Evolutionary conservation across 441 rosid genomes (phyloP).

Genomic region (Gossypium davidsonii): DNA sequence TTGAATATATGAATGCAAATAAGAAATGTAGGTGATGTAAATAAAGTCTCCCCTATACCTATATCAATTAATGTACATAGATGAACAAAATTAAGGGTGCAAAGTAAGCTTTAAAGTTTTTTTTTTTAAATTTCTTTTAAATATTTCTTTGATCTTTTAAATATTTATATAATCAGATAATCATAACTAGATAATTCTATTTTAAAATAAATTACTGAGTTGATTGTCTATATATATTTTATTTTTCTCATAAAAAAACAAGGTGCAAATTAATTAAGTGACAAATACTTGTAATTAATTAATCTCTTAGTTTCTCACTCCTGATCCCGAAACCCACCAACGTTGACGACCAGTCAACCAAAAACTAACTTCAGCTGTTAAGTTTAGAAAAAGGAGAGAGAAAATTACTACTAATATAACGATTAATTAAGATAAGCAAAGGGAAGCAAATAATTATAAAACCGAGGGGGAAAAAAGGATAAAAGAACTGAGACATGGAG

Average conservation of each 20-base stretch:
- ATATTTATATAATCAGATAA: too few relatives aligned
- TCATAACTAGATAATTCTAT: too few relatives aligned
- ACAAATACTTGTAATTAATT: not conserved
- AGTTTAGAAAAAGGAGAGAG: slow-evolving; percentile 2
- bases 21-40: too few relatives aligned
- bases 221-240: too few relatives aligned
- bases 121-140: too few relatives aligned
- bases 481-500: slow-evolving; percentile 25
- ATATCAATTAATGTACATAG: not conserved
- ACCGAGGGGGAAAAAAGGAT: not conserved
- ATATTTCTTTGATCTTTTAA: too few relatives aligned
- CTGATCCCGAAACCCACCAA: slow-evolving; percentile 15
- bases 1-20: too few relatives aligned
- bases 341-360: slow-evolving; percentile 38
- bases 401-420: not conserved
- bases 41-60: not conserved
- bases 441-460: not conserved
- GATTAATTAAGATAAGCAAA: not conserved
- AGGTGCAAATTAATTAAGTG: not conserved
- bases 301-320: not conserved
- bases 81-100: not conserved
- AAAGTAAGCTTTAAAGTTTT: not conserved
- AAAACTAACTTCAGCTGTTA: slow-evolving; percentile 6
- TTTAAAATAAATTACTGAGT: too few relatives aligned
- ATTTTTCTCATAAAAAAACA: not conserved